Evolutionary conservation across 2,329 filamentous ascomycete species (phyloP).

Genomic region (Xylaria sp.): DNA sequence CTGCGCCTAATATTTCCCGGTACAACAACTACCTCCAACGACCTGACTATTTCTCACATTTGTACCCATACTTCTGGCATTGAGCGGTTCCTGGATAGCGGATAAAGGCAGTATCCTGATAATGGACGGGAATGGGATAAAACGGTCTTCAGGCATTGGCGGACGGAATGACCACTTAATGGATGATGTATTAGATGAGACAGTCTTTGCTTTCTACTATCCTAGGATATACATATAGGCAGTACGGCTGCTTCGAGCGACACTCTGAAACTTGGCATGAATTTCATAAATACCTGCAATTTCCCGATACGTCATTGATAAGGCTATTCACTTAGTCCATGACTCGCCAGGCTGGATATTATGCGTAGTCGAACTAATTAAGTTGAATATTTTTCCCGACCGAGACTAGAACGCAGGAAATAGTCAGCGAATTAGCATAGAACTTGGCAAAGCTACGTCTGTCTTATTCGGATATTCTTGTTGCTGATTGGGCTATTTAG

Average conservation of each 20-base stretch:
- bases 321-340: background rate
- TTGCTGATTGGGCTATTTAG: background rate
- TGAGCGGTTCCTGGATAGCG: constrained; percentile 23
- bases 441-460: background rate
- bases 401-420: background rate
- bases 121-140: constrained; percentile 27
- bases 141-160: constrained; percentile 22
- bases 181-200: constrained; percentile 36
- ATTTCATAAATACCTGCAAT: constrained; percentile 5
- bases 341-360: background rate
- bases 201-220: constrained; percentile 10
- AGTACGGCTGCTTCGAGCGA: constrained; percentile 2
- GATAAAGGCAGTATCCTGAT: constrained; percentile 27
- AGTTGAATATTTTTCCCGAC: background rate
- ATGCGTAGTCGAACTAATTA: background rate
- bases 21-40: constrained; percentile 8
- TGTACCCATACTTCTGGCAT: constrained; percentile 32
- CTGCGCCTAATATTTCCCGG: constrained; percentile 9
- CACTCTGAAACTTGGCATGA: constrained; percentile 6
- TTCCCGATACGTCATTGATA: background rate
- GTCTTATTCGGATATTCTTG: background rate
- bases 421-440: background rate
- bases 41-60: constrained; percentile 7
- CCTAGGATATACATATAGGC: background rate
- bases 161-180: constrained; percentile 32